Evolutionary conservation across 2,329 filamentous ascomycete species (phyloP), one percentile per base, ranked within the genome.

Genomic region (Pseudogymnoascus sp.): DNA sequence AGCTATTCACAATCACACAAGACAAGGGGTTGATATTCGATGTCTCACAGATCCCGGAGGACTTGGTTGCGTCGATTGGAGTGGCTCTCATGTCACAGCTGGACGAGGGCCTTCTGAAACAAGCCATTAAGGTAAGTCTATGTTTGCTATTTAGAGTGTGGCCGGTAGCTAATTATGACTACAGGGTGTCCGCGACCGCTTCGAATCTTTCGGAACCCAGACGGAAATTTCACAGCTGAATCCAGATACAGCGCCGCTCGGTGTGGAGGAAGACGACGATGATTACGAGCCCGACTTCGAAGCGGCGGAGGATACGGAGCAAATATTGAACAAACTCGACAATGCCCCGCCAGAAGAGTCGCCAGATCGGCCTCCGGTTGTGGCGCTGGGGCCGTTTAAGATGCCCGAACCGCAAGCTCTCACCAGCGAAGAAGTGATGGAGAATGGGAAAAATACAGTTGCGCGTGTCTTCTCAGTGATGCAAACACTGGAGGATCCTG

Each of bases 201-300:
- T 69, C 40, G 63, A 67, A 25, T 66, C 74, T 82, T 23, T 73
- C 40, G 65, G 63, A 23, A 63, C 68, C 59, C 65, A 67, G 37
- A 64, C 68, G 14, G 66, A 69, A 60, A 42, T 63, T 44, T 25
- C 47, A 59, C 62, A n/a, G 70, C 75, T 84, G 28, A 84, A 84
- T 65, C 78, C 84, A 6, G 82, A 84, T 62, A 87, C 84, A 1
- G 79, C 82, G 12, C 83, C 82, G 1, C 73, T 87, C 1, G 84
- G 83, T 25, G 86, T 90, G 3, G 86, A 89, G 5, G 86, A 88
- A 7, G 92, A 96, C 44, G 92, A 96, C 18, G 91, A 96, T 67
- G 91, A 96, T 69, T 97, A 97, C 71, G 93, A 97, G 70, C 92
- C 93, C 0, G 90, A 95, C 71, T 92, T 91, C 68, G 85, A 88